phyloP scores from a whole-genome alignment of 352 stramenopile species.

The Pythium phragmiticola region DNA sequence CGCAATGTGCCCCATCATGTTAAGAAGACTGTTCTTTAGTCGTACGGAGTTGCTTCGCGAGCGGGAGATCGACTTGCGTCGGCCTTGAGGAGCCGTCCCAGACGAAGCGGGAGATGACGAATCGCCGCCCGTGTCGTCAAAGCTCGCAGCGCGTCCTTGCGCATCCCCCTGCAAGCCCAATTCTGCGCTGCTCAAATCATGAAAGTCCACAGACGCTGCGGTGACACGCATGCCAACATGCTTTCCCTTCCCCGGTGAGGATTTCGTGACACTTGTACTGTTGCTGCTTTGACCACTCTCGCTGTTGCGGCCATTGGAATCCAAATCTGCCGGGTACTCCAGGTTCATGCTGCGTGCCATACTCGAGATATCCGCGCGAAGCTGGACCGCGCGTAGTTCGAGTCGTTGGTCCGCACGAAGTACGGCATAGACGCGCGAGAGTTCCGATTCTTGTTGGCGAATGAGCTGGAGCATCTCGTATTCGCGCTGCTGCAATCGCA shows the following conservation, averaged over 20 bases:
- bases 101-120: not conserved
- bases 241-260: not conserved
- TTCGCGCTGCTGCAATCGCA: slow-evolving; percentile 84
- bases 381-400: slow-evolving; percentile 54
- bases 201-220: slow-evolving; percentile 19
- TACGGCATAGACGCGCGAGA: slow-evolving; percentile 62
- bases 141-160: slow-evolving; percentile 1
- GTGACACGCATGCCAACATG: slow-evolving; percentile 19
- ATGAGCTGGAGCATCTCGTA: slow-evolving; percentile 85
- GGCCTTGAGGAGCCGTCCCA: not conserved
- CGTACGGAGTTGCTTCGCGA: slow-evolving; percentile 66
- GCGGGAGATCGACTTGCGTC: slow-evolving; percentile 59
- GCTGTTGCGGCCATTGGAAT: slow-evolving; percentile 10
- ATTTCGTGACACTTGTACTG: not conserved
- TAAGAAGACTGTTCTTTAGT: slow-evolving; percentile 56
- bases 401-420: slow-evolving; percentile 62
- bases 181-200: slow-evolving; percentile 9
- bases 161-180: not conserved
- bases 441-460: slow-evolving; percentile 74
- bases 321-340: slow-evolving; percentile 45
- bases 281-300: slow-evolving; percentile 11
- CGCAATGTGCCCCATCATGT: slow-evolving; percentile 63
- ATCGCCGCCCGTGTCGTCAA: slow-evolving; percentile 7
- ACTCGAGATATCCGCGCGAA: slow-evolving; percentile 73
- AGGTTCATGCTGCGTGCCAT: slow-evolving; percentile 74